Conservation (phyloP, 129 eudicot species). For the Helianthus tuberosus region DNA sequence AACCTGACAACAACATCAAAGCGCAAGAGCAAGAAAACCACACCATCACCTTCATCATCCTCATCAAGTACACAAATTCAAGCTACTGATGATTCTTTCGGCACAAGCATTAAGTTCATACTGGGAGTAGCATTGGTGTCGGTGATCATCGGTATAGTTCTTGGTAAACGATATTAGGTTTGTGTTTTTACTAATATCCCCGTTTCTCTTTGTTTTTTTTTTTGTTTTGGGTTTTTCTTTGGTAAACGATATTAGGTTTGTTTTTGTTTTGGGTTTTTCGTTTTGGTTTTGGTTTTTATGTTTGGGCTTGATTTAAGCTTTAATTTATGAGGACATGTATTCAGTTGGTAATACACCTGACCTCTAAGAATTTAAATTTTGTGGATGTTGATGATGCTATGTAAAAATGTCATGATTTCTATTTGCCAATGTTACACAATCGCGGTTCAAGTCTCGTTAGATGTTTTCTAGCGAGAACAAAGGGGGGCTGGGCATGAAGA, state of each 20-base stretch:
- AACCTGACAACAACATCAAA: slow-evolving; percentile 50
- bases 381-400: slow-evolving; percentile 27
- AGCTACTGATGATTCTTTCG: slow-evolving; percentile 50
- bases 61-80: slow-evolving; percentile 45
- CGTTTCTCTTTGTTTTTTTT: not conserved
- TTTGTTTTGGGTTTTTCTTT: not conserved
- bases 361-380: slow-evolving; percentile 34
- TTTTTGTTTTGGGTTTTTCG: slow-evolving; percentile 29
- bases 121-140: slow-evolving; percentile 86
- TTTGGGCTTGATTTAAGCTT: slow-evolving; percentile 31
- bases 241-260: slow-evolving; percentile 4
- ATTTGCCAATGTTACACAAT: not conserved
- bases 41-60: slow-evolving; percentile 44
- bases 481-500: not conserved
- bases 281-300: slow-evolving; percentile 30
- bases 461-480: not conserved
- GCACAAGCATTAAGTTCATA: slow-evolving; percentile 58
- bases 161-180: slow-evolving; percentile 77
- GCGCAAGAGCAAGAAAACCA: slow-evolving; percentile 78
- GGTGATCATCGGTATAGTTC: slow-evolving; percentile 68
- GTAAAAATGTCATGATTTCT: slow-evolving; percentile 26
- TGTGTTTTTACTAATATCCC: slow-evolving; percentile 17
- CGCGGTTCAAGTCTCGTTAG: not conserved
- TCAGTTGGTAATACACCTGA: slow-evolving; percentile 30
- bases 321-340: slow-evolving; percentile 31